These are phyloP conservation scores for Stephania cephalantha DNA, from an alignment of 164 flowering plant species.

Conservation along the genomic window DNA sequence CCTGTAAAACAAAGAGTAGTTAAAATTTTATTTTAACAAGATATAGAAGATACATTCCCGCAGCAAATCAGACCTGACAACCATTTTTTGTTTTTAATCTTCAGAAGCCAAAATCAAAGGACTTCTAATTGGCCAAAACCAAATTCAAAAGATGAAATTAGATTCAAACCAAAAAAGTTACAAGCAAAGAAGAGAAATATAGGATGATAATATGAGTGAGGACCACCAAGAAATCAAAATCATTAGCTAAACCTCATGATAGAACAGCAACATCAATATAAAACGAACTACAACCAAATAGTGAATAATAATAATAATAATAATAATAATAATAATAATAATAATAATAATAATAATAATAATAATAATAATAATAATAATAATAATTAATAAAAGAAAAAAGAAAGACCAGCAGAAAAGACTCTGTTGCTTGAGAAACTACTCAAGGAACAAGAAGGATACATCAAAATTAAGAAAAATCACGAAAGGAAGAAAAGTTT, in stretches of 20 bases:
- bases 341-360: too few species aligned
- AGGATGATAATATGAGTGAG: background rate
- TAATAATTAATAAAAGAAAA: background rate
- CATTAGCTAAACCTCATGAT: slow-evolving; percentile 3
- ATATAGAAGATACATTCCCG: background rate
- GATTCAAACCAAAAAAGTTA: background rate
- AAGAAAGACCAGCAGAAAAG: background rate
- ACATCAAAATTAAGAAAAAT: background rate
- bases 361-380: too few species aligned
- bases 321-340: too few species aligned
- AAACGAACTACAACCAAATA: background rate
- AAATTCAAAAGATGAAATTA: background rate
- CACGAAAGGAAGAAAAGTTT: background rate
- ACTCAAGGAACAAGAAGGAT: background rate
- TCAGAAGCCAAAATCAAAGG: too few species aligned
- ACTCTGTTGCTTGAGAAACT: background rate
- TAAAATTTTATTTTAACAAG: slow-evolving; percentile 6
- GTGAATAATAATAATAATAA: background rate
- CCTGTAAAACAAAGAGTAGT: slow-evolving; percentile 37
- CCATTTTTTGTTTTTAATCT: too few species aligned
- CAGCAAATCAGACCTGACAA: background rate
- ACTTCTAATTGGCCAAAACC: background rate
- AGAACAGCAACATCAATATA: background rate
- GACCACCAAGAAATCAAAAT: background rate
- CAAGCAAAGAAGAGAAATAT: background rate